A percentile compares a stretch with the other conserved stretches of the same genome.
These are phyloP conservation scores for Proliferodiscus dingleyae DNA, from an alignment of 2,329 filamentous ascomycete genomes.

Conservation along the genomic window DNA sequence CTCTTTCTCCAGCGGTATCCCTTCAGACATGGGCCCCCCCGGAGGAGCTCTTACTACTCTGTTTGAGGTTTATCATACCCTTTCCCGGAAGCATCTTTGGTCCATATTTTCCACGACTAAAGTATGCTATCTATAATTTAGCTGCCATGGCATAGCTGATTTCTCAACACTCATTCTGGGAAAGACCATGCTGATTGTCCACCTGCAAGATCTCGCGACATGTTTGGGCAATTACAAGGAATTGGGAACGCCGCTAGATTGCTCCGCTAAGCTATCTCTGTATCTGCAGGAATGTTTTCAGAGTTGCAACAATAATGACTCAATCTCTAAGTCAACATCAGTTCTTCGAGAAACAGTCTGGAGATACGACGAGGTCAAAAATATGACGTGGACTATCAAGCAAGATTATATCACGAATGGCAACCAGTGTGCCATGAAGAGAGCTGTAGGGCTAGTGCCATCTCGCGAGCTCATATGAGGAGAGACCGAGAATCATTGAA, in stretches of 20 bases:
- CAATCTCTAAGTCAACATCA: slow-evolving; percentile 16
- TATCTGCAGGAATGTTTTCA: slow-evolving; percentile 13
- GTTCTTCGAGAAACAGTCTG: slow-evolving; percentile 23
- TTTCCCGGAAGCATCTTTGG: not conserved
- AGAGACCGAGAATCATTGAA: slow-evolving; percentile 3
- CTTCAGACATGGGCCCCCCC: no score
- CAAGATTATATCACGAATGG: slow-evolving; percentile 32
- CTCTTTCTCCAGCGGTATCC: no score
- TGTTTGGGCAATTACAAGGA: not conserved
- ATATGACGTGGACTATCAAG: slow-evolving; percentile 27
- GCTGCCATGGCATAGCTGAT: no score
- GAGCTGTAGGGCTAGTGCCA: slow-evolving; percentile 22
- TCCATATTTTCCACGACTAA: no score
- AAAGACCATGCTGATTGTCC: slow-evolving; percentile 1
- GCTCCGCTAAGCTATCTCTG: slow-evolving; percentile 14
- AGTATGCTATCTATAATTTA: no score
- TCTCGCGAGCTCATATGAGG: slow-evolving; percentile 32
- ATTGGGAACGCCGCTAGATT: not conserved
- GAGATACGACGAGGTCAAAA: slow-evolving; percentile 31
- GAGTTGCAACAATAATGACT: slow-evolving; percentile 10
- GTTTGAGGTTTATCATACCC: no score
- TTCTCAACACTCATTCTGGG: not conserved
- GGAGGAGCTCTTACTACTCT: no score
- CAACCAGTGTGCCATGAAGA: slow-evolving; percentile 26
- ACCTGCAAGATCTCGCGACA: slow-evolving; percentile 1